Conservation (phyloP, 2,329 filamentous ascomycete genomes). For the Stagonosporopsis tanaceti region DNA sequence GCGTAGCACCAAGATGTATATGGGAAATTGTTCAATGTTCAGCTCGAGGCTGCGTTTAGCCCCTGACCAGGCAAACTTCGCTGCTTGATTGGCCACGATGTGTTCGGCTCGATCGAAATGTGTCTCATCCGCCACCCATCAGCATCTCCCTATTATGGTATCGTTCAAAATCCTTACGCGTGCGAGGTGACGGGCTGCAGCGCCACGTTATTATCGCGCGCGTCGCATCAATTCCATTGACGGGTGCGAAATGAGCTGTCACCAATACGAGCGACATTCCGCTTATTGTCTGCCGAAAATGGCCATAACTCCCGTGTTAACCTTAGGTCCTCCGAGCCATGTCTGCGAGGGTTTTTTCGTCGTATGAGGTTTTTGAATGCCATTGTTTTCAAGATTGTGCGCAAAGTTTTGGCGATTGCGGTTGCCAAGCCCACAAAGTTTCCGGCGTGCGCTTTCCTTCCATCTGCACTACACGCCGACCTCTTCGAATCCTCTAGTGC, state of each 20-base stretch:
- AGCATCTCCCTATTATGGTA: constrained; percentile 3
- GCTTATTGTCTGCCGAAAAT: neutral
- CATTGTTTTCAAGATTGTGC: neutral
- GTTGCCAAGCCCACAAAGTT: constrained; percentile 5
- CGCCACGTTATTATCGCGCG: constrained; percentile 14
- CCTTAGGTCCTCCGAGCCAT: neutral
- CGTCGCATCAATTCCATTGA: constrained; percentile 11
- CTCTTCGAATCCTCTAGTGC: neutral
- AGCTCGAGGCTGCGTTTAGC: constrained; percentile 5
- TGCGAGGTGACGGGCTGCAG: neutral
- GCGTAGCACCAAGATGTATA: neutral
- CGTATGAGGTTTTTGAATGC: neutral
- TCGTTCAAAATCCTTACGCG: constrained; percentile 4
- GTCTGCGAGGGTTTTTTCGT: neutral
- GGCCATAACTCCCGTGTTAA: neutral
- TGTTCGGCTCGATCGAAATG: neutral
- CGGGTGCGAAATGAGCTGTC: constrained; percentile 9
- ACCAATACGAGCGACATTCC: constrained; percentile 4
- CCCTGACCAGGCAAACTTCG: neutral
- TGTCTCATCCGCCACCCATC: neutral
- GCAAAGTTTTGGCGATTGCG: neutral
- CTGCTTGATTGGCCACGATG: constrained; percentile 5
- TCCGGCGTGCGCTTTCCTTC: neutral
- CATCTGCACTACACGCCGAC: neutral
- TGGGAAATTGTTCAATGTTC: neutral